Evolutionary conservation across 2,329 filamentous ascomycete species (phyloP).

Genomic region (Colletotrichum graminicola): DNA sequence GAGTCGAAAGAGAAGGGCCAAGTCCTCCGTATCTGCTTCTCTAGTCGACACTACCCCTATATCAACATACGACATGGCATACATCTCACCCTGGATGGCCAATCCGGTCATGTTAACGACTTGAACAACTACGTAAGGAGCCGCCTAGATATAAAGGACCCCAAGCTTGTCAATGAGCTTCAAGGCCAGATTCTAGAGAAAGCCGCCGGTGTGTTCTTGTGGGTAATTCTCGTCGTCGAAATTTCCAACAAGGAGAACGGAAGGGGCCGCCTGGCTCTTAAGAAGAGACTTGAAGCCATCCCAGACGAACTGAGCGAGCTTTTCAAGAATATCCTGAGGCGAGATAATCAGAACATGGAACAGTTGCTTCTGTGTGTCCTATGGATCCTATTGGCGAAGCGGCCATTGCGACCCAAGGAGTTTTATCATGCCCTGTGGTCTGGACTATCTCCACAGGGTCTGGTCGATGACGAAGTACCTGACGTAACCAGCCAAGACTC

Average conservation of each 20-base stretch:
- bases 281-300: constrained; percentile 49
- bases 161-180: background rate
- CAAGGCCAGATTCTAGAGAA: constrained; percentile 50
- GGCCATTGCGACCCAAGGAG: constrained; percentile 57
- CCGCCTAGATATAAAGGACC: constrained; percentile 45
- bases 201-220: constrained; percentile 58
- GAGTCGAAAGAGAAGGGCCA: background rate
- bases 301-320: constrained; percentile 58
- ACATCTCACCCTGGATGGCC: constrained; percentile 48
- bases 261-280: constrained; percentile 47
- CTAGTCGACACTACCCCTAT: background rate
- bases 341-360: constrained; percentile 58
- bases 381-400: constrained; percentile 65
- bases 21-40: background rate
- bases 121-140: constrained; percentile 50
- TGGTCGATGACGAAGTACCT: constrained; percentile 44
- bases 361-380: constrained; percentile 61
- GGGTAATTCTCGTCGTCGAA: constrained; percentile 55
- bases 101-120: constrained; percentile 53
- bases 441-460: constrained; percentile 28
- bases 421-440: constrained; percentile 58
- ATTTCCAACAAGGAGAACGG: constrained; percentile 54
- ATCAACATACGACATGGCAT: background rate
- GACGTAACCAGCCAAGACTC: constrained; percentile 45
- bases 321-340: constrained; percentile 63